Percentiles rank a stretch among this genome's conserved stretches.
Conservation (phyloP, 805 yeast species). For the Saccharomycopsis amapae region DNA sequence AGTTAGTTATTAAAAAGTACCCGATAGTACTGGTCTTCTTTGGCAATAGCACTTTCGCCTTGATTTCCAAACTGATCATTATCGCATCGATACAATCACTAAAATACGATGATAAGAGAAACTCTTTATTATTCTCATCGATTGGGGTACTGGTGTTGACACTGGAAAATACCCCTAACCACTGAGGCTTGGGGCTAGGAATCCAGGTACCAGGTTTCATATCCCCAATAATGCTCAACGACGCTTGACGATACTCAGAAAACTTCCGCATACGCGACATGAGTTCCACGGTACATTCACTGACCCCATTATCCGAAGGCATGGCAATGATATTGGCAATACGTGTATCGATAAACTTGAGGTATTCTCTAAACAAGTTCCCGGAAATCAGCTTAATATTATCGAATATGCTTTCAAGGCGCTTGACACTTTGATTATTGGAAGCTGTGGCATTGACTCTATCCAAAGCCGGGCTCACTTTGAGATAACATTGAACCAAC, state of each 20-base stretch:
- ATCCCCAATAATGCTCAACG: constrained; percentile 39
- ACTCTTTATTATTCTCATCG: constrained; percentile 37
- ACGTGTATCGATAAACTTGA: constrained; percentile 47
- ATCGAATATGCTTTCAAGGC: constrained; percentile 24
- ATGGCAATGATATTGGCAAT: constrained; percentile 39
- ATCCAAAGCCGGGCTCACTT: constrained; percentile 30
- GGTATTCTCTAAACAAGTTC: constrained; percentile 46
- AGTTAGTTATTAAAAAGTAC: constrained; percentile 59
- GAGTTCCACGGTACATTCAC: constrained; percentile 65
- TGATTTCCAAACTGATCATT: constrained; percentile 54
- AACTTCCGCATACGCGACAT: constrained; percentile 61
- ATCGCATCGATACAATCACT: constrained; percentile 77
- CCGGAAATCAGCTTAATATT: constrained; percentile 26
- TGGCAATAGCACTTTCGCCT: constrained; percentile 36
- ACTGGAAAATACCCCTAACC: constrained; percentile 43
- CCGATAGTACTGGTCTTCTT: constrained; percentile 40
- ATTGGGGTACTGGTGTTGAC: constrained; percentile 37
- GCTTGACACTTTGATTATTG: constrained; percentile 22
- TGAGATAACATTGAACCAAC: constrained; percentile 41
- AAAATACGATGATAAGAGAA: constrained; percentile 55
- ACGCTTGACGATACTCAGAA: constrained; percentile 52
- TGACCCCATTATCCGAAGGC: constrained; percentile 63
- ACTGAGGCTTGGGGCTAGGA: constrained; percentile 48
- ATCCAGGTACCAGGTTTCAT: constrained; percentile 64
- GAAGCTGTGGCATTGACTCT: constrained; percentile 21